A percentile compares a stretch with the other conserved stretches of the same genome.
Conservation (phyloP, 176 grass and related monocot genomes). For the Oryza longistaminata region DNA sequence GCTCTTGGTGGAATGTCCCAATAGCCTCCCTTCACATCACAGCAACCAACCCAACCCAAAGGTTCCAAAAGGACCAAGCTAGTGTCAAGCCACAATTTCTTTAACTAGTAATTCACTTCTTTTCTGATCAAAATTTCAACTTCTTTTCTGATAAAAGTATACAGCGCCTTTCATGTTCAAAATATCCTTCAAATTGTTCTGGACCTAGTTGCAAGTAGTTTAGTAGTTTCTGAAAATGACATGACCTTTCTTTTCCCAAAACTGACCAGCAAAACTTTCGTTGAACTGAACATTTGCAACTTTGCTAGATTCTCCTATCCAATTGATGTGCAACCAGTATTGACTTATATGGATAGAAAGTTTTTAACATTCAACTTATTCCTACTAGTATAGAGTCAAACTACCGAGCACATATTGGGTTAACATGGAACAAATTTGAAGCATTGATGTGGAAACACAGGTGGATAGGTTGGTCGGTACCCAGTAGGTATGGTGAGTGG, state of each 20-base stretch:
- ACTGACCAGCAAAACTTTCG: neutral
- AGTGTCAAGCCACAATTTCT: neutral
- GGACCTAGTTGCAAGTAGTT: neutral
- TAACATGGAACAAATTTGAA: no score
- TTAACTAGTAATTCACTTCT: conserved; percentile 10
- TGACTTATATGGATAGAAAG: neutral
- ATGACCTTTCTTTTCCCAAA: neutral
- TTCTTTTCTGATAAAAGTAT: neutral
- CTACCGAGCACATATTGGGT: neutral
- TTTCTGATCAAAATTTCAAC: conserved; percentile 14
- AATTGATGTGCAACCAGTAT: neutral
- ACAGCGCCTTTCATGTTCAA: neutral
- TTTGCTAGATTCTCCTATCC: conserved; percentile 17
- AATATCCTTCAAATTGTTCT: conserved; percentile 23
- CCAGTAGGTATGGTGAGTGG: neutral
- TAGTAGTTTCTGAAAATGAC: conserved; percentile 25
- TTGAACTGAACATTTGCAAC: conserved; percentile 34
- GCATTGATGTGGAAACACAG: no score
- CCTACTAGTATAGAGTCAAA: no score
- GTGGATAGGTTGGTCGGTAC: neutral
- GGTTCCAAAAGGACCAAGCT: neutral
- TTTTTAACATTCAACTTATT: neutral
- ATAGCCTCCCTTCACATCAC: conserved; percentile 36
- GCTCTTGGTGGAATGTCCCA: conserved; percentile 37
- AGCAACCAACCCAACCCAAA: conserved; percentile 2